Evolutionary conservation across 2,329 filamentous ascomycete genomes (phyloP).

Genomic region (Penicillium sclerotigenum): DNA sequence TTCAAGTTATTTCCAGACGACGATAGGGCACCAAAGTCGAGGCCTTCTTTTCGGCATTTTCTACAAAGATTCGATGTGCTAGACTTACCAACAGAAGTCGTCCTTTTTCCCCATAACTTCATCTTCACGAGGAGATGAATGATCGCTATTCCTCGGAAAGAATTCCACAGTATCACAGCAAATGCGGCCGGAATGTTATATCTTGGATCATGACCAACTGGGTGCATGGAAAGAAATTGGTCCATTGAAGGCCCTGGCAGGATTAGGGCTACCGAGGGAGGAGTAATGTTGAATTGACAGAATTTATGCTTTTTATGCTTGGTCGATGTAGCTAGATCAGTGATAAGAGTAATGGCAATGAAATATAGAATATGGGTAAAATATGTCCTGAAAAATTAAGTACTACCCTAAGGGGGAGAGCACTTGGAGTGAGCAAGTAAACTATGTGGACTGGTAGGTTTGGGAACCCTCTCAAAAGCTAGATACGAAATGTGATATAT

Average conservation of each 20-base stretch:
- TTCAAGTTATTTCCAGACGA: not conserved
- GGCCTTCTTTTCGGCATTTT: not conserved
- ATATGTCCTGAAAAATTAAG: not conserved
- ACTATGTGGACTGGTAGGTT: not conserved
- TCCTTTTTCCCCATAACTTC: not conserved
- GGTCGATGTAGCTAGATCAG: not conserved
- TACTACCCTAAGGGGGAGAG: not conserved
- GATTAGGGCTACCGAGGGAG: not conserved
- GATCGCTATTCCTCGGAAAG: not conserved
- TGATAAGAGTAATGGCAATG: not conserved
- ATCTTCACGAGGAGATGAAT: not conserved
- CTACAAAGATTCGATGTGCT: not conserved
- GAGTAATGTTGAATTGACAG: not conserved
- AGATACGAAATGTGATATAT: conserved; percentile 9
- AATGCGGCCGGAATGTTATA: not conserved
- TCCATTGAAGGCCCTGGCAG: not conserved
- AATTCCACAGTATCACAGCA: not conserved
- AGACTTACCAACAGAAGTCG: not conserved
- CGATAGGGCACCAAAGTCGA: not conserved
- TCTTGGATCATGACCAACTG: not conserved
- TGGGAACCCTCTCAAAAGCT: not conserved
- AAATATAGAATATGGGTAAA: not conserved
- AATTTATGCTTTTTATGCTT: not conserved
- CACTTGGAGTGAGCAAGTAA: not conserved
- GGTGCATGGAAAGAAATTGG: not conserved